These are phyloP conservation scores for Margaritispora aquatica DNA, from an alignment of 495 filamentous ascomycete genomes.

Conservation along the genomic window DNA sequence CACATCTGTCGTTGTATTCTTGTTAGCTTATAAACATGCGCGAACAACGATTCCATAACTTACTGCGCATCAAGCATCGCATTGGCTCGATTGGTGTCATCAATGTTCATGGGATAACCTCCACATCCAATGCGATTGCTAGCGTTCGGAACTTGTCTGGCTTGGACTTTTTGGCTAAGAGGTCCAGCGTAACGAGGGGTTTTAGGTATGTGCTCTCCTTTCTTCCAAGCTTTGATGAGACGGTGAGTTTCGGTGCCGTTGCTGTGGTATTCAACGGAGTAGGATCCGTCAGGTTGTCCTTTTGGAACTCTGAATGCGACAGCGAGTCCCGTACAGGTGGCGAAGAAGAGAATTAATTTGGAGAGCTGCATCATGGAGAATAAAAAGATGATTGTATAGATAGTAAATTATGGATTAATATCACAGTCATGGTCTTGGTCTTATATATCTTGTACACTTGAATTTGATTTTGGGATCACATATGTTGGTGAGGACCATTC, in stretches of 20 bases:
- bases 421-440: too few species aligned
- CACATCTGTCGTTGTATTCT: neutral
- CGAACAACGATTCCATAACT: too few species aligned
- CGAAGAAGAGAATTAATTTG: neutral
- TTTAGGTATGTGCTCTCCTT: neutral
- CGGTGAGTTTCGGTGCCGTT: neutral
- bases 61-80: neutral
- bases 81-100: neutral
- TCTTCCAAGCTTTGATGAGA: neutral
- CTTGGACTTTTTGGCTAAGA: neutral
- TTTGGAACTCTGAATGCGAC: neutral
- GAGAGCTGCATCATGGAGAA: neutral
- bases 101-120: neutral
- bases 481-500: too few species aligned
- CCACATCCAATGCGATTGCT: neutral
- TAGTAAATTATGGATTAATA: too few species aligned
- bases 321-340: neutral
- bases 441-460: too few species aligned
- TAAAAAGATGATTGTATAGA: too few species aligned
- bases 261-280: neutral
- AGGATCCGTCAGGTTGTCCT: neutral
- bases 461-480: too few species aligned
- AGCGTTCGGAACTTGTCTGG: neutral
- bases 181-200: neutral
- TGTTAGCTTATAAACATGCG: too few species aligned